These are phyloP conservation scores for Paramecium sonneborni DNA, from an alignment of 73 alveolate genomes.

Conservation along the genomic window DNA sequence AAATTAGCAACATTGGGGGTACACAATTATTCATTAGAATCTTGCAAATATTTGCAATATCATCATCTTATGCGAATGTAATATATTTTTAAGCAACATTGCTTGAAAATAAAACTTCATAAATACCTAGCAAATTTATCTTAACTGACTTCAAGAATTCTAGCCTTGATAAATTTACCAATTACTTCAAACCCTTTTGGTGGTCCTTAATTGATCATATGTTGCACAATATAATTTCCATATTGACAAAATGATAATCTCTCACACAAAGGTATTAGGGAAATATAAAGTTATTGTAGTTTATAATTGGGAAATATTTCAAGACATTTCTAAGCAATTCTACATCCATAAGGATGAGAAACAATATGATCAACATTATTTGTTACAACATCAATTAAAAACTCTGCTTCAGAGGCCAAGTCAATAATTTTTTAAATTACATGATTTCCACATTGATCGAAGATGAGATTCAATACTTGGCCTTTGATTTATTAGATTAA, in stretches of 20 bases:
- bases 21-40: neutral
- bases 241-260: constrained; percentile 11
- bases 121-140: constrained; percentile 57
- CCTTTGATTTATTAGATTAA: neutral
- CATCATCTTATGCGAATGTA: neutral
- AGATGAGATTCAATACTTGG: neutral
- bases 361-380: constrained; percentile 4
- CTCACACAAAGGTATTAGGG: constrained; percentile 2
- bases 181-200: neutral
- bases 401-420: neutral
- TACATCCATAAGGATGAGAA: constrained; percentile 37
- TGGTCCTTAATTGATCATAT: constrained; percentile 50
- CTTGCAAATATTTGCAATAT: neutral
- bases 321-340: constrained; percentile 44
- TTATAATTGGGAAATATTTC: constrained; percentile 24
- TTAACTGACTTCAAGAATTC: neutral
- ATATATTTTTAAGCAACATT: constrained; percentile 43
- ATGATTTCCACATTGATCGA: constrained; percentile 54
- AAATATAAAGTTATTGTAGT: neutral
- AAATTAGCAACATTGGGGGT: neutral
- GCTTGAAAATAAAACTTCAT: neutral
- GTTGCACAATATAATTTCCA: constrained; percentile 47
- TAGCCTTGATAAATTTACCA: neutral
- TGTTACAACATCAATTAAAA: constrained; percentile 11
- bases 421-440: constrained; percentile 46